These are phyloP conservation scores for Alternaria longipes DNA, from an alignment of 2,329 filamentous ascomycete species.

Conservation along the genomic window DNA sequence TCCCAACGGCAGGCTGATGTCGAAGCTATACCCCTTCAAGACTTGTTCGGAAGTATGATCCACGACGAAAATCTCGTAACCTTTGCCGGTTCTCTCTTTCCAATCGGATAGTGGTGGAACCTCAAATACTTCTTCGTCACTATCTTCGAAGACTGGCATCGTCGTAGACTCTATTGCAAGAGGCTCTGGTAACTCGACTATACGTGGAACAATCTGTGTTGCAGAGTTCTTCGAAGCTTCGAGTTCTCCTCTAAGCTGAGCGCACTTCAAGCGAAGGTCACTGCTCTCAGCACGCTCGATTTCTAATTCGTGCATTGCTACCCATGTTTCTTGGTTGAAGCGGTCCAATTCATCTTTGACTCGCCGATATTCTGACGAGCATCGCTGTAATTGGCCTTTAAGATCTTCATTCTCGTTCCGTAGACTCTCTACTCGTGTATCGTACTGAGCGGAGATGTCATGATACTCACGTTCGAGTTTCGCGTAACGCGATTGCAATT, in stretches of 20 bases:
- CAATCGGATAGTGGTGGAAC: background rate
- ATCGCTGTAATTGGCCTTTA: background rate
- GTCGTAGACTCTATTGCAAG: background rate
- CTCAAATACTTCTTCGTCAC: background rate
- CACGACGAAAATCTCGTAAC: background rate
- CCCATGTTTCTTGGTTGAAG: background rate
- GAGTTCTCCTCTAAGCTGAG: background rate
- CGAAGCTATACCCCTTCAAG: background rate
- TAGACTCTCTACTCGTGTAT: background rate
- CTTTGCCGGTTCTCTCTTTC: background rate
- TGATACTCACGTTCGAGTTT: background rate
- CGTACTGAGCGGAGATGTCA: background rate
- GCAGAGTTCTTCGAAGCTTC: background rate
- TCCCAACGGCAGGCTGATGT: background rate
- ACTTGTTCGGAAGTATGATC: background rate
- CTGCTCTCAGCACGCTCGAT: no score
- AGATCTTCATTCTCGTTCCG: background rate
- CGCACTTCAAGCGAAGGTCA: background rate
- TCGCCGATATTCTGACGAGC: background rate
- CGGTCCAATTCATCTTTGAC: background rate
- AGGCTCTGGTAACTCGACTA: background rate
- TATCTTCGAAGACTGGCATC: background rate
- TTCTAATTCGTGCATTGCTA: no score
- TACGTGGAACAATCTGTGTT: background rate
- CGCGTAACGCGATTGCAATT: background rate